Evolutionary conservation across 352 stramenopile genomes (phyloP), one percentile per base, ranked within the genome.

Genomic region (Phytophthora vignae): DNA sequence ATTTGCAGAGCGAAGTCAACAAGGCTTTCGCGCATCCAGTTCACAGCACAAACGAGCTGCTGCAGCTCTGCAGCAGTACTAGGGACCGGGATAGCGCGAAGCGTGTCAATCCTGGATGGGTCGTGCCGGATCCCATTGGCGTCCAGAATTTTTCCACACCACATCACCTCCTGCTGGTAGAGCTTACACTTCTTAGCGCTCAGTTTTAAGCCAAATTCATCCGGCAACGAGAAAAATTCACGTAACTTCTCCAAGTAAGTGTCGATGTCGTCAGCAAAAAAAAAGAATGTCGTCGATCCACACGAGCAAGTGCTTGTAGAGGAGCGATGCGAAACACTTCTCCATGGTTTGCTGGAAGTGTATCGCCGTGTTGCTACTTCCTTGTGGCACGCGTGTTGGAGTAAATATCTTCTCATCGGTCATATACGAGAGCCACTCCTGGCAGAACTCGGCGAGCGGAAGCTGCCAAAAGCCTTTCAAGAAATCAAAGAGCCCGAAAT

Each of bases 321-420:
- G 46, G 9, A 71, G 15, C 7, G 48, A 44, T 11, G 19, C 38
- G 19, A 71, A 54, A 22, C 55, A 65, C 19, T 19, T 54, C 19
- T 71, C 64, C 64, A 71, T 65, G 10, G 55, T 64, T 36, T 65
- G 21, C 10, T 70, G 42, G 4, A 64, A 64, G 14, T 48, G 36
- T 2, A 55, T 44, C 2, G 55, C 31, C 1, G 55, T 4, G 22
- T 71, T 55, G 25, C 55, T 33, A 17, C 54, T 50, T 9, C 64
- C 33, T 57, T 71, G 64, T 25, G 70, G 58, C 1, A 74, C 64
- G 10, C 64, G 57, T 49, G 21, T 10, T 10, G 64, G 70, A 31
- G 64, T 77, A 21, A 55, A 77, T 9, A 73, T 61, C 33, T 77
- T 70, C 15, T 55, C 38, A 27, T 77, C 57, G 1, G 70, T 77